phyloP scores from a whole-genome alignment of 352 stramenopile genomes.

The Pythium sp. region DNA sequence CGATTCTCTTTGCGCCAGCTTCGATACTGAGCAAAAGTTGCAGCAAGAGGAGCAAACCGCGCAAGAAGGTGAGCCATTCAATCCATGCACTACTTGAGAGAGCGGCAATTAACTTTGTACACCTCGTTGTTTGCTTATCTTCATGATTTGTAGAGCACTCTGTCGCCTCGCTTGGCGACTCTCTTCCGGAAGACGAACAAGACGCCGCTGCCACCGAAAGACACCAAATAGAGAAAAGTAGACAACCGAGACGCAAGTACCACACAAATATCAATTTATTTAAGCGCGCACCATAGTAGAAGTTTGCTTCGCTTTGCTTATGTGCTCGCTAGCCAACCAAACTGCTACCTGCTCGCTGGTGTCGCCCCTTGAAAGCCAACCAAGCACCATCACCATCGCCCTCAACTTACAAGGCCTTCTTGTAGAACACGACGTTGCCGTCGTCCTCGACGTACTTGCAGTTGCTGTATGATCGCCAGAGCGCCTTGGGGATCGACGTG shows the following conservation, averaged over 20 bases:
- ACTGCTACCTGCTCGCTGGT: background rate
- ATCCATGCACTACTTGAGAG: too few species aligned
- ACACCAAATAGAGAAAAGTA: background rate
- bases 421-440: slow-evolving; percentile 91
- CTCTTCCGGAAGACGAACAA: slow-evolving; percentile 9
- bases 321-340: background rate
- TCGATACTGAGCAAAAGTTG: background rate
- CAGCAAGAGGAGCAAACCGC: background rate
- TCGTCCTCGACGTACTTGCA: slow-evolving; percentile 95
- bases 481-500: slow-evolving; percentile 82
- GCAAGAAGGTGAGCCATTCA: slow-evolving; percentile 1
- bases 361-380: background rate
- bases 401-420: slow-evolving; percentile 43
- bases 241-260: background rate
- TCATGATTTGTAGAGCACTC: background rate
- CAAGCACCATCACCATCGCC: too few species aligned
- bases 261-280: slow-evolving; percentile 10
- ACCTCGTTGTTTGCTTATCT: background rate
- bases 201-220: background rate
- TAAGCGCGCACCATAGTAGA: background rate
- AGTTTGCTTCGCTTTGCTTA: background rate
- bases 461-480: slow-evolving; percentile 91
- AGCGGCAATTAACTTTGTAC: background rate
- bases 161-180: background rate
- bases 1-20: slow-evolving; percentile 8